Evolutionary conservation across 306 rosid species (phyloP).

Genomic region (Sphenostylis stenocarpa): DNA sequence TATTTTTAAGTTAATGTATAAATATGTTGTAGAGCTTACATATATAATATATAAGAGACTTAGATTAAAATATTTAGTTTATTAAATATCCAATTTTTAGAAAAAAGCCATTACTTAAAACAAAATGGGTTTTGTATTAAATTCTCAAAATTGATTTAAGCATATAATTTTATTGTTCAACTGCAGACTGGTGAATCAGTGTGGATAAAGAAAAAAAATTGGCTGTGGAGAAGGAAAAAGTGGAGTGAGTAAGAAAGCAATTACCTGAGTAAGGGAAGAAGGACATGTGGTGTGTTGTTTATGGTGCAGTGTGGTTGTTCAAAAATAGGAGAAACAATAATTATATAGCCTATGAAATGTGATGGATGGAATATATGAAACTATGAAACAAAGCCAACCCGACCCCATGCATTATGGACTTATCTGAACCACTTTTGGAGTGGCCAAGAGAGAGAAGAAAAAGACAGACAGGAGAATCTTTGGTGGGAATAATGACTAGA

Average conservation of each 20-base stretch:
- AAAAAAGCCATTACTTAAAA: too few relatives aligned
- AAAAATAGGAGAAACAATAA: slow-evolving; percentile 32
- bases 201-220: neutral
- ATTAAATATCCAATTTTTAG: too few relatives aligned
- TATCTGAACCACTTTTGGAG: slow-evolving; percentile 44
- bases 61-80: too few relatives aligned
- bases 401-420: slow-evolving; percentile 53
- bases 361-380: slow-evolving; percentile 41
- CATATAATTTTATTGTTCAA: too few relatives aligned
- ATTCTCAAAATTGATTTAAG: too few relatives aligned
- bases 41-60: too few relatives aligned
- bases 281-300: slow-evolving; percentile 29
- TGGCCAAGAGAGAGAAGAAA: slow-evolving; percentile 29
- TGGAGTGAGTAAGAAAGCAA: neutral
- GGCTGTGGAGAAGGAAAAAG: neutral
- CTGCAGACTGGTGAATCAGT: neutral
- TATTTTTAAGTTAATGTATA: too few relatives aligned
- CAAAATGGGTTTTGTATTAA: too few relatives aligned
- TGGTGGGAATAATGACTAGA: slow-evolving; percentile 36
- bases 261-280: neutral
- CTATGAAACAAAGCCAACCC: slow-evolving; percentile 27
- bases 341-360: too few relatives aligned
- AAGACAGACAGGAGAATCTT: slow-evolving; percentile 43
- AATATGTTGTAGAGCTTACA: too few relatives aligned
- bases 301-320: slow-evolving; percentile 37